Conservation (phyloP, 352 stramenopile genomes). For the Aphanomyces astaci region DNA sequence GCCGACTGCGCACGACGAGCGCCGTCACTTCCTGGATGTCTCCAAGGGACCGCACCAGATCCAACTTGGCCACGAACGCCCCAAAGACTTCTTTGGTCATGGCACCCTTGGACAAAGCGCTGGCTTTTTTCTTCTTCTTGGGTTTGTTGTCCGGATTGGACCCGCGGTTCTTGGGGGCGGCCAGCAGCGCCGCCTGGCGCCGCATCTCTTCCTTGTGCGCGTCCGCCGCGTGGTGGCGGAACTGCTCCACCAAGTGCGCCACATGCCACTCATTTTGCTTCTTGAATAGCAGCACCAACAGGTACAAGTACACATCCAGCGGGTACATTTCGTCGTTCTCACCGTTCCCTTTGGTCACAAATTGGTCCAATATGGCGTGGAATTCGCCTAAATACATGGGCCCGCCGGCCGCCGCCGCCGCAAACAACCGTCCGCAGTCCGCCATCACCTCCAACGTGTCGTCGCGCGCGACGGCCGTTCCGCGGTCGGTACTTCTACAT, state of each 20-base stretch:
- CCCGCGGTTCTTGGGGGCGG: not conserved
- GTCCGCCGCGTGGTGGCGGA: not conserved
- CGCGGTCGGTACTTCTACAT: not conserved
- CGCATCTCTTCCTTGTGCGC: not conserved
- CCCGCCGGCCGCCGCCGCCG: not conserved
- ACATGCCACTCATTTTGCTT: slow-evolving; percentile 19
- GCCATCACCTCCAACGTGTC: not conserved
- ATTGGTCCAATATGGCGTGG: slow-evolving; percentile 9
- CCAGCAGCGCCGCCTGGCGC: not conserved
- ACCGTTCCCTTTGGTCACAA: not conserved
- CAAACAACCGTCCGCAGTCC: slow-evolving; percentile 7
- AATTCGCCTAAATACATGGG: slow-evolving; percentile 22
- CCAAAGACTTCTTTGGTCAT: slow-evolving; percentile 3
- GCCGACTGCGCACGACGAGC: slow-evolving; percentile 2
- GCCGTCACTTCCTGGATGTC: slow-evolving; percentile 8
- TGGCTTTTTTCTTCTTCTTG: not conserved
- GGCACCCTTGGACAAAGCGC: not conserved
- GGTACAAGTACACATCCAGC: slow-evolving; percentile 15
- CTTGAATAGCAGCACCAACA: slow-evolving; percentile 16
- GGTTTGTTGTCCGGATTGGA: not conserved
- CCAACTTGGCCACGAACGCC: slow-evolving; percentile 1
- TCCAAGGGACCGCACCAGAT: not conserved
- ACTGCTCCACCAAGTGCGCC: not conserved
- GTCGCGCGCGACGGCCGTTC: not conserved
- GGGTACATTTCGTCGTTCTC: slow-evolving; percentile 13